phyloP scores from a whole-genome alignment of 2,329 filamentous ascomycete genomes.

The Fusarium poae region DNA sequence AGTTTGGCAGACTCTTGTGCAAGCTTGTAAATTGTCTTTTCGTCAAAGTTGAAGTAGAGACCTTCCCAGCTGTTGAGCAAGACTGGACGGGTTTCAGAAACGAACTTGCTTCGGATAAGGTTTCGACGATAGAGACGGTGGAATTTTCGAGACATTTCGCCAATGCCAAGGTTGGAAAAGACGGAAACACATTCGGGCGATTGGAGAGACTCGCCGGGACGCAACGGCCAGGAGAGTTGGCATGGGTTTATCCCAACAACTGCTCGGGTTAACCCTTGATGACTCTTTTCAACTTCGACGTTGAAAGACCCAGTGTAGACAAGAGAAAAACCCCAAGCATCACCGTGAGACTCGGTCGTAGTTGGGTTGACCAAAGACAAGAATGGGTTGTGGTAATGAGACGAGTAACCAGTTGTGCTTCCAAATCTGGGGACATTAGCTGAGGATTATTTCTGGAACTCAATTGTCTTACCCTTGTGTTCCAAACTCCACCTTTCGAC shows the following conservation, averaged over 20 bases:
- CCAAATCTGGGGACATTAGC: slow-evolving; percentile 62
- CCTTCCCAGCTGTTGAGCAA: slow-evolving; percentile 77
- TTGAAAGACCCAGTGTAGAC: slow-evolving; percentile 74
- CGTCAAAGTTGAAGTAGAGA: slow-evolving; percentile 69
- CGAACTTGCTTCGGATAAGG: slow-evolving; percentile 69
- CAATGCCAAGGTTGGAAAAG: slow-evolving; percentile 70
- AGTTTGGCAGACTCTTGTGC: slow-evolving; percentile 69
- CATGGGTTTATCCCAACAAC: slow-evolving; percentile 71
- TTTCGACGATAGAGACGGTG: slow-evolving; percentile 73
- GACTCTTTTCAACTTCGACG: slow-evolving; percentile 71
- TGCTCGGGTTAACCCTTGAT: slow-evolving; percentile 71
- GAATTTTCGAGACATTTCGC: slow-evolving; percentile 72
- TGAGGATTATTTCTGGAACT: fast-evolving
- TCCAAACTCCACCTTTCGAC: slow-evolving; percentile 69
- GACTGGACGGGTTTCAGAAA: slow-evolving; percentile 63
- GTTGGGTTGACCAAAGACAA: slow-evolving; percentile 67
- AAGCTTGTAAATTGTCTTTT: slow-evolving; percentile 66
- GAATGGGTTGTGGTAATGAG: slow-evolving; percentile 75
- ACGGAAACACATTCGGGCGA: slow-evolving; percentile 74
- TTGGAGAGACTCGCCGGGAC: slow-evolving; percentile 67
- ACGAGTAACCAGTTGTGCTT: slow-evolving; percentile 72
- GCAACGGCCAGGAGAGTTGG: slow-evolving; percentile 70
- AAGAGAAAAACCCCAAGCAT: slow-evolving; percentile 74
- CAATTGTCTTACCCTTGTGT: slow-evolving; percentile 60
- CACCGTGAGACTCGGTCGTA: slow-evolving; percentile 71